Evolutionary conservation across 805 yeast genomes (phyloP).

Genomic region (Candida krabiensis): DNA sequence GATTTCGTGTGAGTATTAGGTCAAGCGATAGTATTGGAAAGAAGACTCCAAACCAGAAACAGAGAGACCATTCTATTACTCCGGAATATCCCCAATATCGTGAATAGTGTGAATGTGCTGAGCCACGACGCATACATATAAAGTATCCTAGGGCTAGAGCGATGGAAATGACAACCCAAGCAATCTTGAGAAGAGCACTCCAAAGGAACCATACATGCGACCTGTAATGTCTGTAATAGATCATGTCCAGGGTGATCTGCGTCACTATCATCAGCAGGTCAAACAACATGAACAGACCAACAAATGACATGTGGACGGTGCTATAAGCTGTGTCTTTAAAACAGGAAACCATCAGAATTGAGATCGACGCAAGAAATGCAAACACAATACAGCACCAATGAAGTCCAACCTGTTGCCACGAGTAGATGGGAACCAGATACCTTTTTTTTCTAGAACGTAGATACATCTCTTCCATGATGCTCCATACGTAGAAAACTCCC

Average conservation of each 20-base stretch:
- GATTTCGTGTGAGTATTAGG: slow-evolving; percentile 3
- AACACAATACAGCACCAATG: slow-evolving; percentile 26
- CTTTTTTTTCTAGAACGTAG: slow-evolving; percentile 54
- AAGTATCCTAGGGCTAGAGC: slow-evolving; percentile 71
- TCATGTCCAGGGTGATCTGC: slow-evolving; percentile 43
- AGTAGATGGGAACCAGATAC: slow-evolving; percentile 52
- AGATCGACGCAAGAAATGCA: slow-evolving; percentile 50
- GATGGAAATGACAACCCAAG: slow-evolving; percentile 69
- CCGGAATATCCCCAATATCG: slow-evolving; percentile 53
- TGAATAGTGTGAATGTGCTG: slow-evolving; percentile 25
- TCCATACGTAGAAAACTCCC: slow-evolving; percentile 68
- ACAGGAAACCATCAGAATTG: slow-evolving; percentile 71
- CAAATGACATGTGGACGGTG: slow-evolving; percentile 63
- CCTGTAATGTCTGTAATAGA: slow-evolving; percentile 28
- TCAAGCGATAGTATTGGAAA: slow-evolving; percentile 67
- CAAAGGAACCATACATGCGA: slow-evolving; percentile 32
- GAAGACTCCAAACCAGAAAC: slow-evolving; percentile 80
- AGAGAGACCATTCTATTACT: slow-evolving; percentile 79
- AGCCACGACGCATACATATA: slow-evolving; percentile 24
- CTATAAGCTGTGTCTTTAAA: slow-evolving; percentile 63
- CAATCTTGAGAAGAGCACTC: slow-evolving; percentile 51
- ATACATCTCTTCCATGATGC: slow-evolving; percentile 60
- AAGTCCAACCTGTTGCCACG: too few species aligned
- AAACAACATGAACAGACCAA: slow-evolving; percentile 68
- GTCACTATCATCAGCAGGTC: slow-evolving; percentile 54